Base-by-base conservation (phyloP, 2,329 filamentous ascomycete genomes). In the Fusarium continuum region DNA sequence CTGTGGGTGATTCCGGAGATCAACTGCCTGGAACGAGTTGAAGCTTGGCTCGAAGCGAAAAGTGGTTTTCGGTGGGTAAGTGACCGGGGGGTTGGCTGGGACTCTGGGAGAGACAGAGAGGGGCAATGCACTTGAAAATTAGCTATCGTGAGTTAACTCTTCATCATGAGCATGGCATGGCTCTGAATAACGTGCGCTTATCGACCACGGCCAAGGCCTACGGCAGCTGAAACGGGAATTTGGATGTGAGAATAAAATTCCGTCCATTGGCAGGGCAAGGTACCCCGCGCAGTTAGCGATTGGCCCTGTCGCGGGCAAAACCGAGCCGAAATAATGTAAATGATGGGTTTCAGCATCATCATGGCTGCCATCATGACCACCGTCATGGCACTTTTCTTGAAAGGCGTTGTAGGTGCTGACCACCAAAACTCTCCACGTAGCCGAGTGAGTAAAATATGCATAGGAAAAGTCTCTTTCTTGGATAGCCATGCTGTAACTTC, bases 301-400 rank as follows among this genome's bases (percentile, higher is more conserved):
- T 66, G 47, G 48, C 36, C 39, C 26, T 46, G 16, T 51, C 25
- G 22, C 34, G 36, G 22, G 46, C 46, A 46, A 40, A 49, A 34
- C 17, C 41, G 38, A 49, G 41, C 45, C 28, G 48, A 53, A 50
- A 44, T 52, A 41, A 61, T n/a, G n/a, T n/a, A n/a, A n/a, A n/a
- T 67, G 60, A 67, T 64, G 47, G 47, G 49, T 49, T 58, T 60
- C 55, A 61, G 58, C 49, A 65, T 64, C 61, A 61, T 64, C 40
- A 65, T 63, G 62, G 62, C 26, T 40, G 36, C 45, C 48, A 63
- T 65, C 62, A 65, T 59, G 47, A 34, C 46, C 38, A 48, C 54
- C 22, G 40, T 35, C 23, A 45, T 46, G 28, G 17, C n/a, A 38
- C 26, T 22, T 39, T 17, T 11, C 22, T 23, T 41, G 29, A 49